A percentile compares a stretch with the other conserved stretches of the same genome.
Evolutionary conservation across 148 eudicot species (phyloP).

Genomic region (Rheum nobile): DNA sequence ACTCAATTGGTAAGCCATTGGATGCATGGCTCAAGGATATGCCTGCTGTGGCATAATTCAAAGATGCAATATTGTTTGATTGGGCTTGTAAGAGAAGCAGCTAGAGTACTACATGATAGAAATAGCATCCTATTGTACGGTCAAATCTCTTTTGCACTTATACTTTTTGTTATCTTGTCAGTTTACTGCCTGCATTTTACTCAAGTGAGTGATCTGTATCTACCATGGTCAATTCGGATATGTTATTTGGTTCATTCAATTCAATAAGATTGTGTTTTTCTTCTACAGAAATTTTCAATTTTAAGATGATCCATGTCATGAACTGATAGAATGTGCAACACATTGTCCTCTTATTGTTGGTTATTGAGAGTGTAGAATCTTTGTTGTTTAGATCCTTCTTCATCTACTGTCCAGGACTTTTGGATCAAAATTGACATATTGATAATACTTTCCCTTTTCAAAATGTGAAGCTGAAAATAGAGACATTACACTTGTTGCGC

Average conservation of each 20-base stretch:
- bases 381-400: neutral
- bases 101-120: conserved; percentile 2
- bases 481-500: neutral
- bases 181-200: neutral
- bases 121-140: neutral
- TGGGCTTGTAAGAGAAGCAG: neutral
- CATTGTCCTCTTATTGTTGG: neutral
- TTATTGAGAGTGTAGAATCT: neutral
- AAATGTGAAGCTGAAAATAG: neutral
- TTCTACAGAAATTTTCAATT: neutral
- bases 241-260: conserved; percentile 4
- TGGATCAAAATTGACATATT: neutral
- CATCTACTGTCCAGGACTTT: too few relatives aligned
- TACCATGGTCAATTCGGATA: neutral
- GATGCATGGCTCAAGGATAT: conserved; percentile 21
- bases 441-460: neutral
- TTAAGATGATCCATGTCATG: neutral
- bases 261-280: neutral
- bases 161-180: neutral
- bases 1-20: conserved; percentile 22
- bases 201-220: neutral
- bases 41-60: conserved; percentile 19
- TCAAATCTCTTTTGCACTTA: neutral
- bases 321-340: neutral
- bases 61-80: neutral